These are phyloP conservation scores for Sporothrix inflata DNA, from an alignment of 2,329 filamentous ascomycete species.

Conservation along the genomic window DNA sequence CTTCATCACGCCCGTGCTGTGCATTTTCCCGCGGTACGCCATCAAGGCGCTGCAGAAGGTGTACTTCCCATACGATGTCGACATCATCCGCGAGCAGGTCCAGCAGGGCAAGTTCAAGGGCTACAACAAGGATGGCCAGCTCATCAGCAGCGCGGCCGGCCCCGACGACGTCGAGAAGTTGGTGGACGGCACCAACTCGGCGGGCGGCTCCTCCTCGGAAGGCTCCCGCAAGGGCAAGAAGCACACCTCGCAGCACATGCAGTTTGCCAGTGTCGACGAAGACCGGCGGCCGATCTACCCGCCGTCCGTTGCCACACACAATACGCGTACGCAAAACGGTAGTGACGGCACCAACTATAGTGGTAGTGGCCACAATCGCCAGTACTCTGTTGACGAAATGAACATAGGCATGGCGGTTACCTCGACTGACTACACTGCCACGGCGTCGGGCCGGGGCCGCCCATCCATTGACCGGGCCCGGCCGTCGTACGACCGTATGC, in stretches of 20 bases:
- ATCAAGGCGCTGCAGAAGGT: constrained; percentile 91
- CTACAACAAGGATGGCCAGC: constrained; percentile 49
- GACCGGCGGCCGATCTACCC: constrained; percentile 92
- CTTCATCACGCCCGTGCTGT: constrained; percentile 77
- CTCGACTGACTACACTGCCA: constrained; percentile 29
- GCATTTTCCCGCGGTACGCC: constrained; percentile 83
- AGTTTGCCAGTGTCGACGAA: constrained; percentile 73
- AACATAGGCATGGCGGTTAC: constrained; percentile 61
- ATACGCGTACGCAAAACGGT: constrained; percentile 81
- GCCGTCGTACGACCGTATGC: constrained; percentile 85
- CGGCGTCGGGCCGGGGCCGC: constrained; percentile 18
- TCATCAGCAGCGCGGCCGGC: constrained; percentile 38
- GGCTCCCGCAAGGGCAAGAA: constrained; percentile 59
- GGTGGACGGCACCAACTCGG: constrained; percentile 46
- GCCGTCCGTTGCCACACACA: constrained; percentile 84
- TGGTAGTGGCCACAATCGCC: constrained; percentile 28
- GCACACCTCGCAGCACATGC: constrained; percentile 46
- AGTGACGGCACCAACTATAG: constrained; percentile 89
- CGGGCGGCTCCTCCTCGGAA: constrained; percentile 55
- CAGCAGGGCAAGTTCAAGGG: constrained; percentile 80
- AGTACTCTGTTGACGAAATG: constrained; percentile 56
- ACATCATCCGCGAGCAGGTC: constrained; percentile 94
- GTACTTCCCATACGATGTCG: constrained; percentile 88
- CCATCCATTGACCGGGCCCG: constrained; percentile 69
- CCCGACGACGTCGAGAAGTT: constrained; percentile 43